A percentile compares a stretch with the other conserved stretches of the same genome.
Evolutionary conservation across 495 filamentous ascomycete genomes (phyloP).

Genomic region (Neurospora pannonica): DNA sequence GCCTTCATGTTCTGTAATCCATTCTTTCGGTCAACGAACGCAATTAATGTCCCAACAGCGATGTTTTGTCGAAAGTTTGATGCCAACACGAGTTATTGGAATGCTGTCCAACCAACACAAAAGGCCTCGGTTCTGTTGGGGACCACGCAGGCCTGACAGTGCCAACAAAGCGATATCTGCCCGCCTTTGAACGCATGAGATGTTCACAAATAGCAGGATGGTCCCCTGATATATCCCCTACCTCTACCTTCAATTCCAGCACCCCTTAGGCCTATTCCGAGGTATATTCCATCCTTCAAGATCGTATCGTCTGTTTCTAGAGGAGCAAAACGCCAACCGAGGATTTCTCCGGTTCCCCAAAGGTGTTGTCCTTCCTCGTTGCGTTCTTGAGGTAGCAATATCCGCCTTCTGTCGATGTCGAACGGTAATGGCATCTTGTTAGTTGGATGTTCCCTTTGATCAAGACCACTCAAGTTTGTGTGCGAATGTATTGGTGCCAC

Average conservation of each 20-base stretch:
- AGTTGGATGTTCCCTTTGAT: neutral
- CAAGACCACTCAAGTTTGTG: neutral
- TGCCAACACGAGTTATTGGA: neutral
- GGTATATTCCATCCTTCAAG: too few relatives aligned
- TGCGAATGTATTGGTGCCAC: neutral
- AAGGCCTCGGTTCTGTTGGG: neutral
- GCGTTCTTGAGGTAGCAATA: constrained; percentile 32
- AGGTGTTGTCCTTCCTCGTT: constrained; percentile 21
- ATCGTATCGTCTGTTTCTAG: neutral
- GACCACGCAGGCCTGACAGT: neutral
- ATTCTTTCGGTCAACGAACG: neutral
- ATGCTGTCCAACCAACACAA: neutral
- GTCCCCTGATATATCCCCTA: too few relatives aligned
- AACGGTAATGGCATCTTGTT: neutral
- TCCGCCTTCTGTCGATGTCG: constrained; percentile 1
- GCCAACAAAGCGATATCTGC: neutral
- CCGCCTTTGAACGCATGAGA: neutral
- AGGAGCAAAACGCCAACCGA: constrained; percentile 19
- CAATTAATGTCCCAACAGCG: neutral
- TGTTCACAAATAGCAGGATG: too few relatives aligned
- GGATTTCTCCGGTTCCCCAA: constrained; percentile 13
- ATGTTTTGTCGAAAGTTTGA: neutral
- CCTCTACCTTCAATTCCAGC: too few relatives aligned
- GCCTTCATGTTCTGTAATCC: neutral
- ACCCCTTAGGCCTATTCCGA: too few relatives aligned